Conservation (phyloP, 768 basidiomycete species). For the Trametes elegans region DNA sequence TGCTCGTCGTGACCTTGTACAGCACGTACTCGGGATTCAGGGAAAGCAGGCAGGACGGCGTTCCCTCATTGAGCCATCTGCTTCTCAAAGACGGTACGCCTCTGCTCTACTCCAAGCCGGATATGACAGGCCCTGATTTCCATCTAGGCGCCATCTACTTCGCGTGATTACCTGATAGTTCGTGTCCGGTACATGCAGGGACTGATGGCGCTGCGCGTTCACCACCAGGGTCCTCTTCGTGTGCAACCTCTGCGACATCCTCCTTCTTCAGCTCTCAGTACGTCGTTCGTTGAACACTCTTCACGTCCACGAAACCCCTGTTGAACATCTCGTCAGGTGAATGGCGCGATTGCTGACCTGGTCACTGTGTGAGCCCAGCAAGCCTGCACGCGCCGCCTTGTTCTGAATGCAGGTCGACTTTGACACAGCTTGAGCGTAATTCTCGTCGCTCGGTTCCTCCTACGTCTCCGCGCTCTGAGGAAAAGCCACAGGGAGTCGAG, state of each 20-base stretch:
- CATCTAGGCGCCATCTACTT: not conserved
- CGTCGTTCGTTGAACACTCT: no score
- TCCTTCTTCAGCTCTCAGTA: not conserved
- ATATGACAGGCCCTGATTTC: not conserved
- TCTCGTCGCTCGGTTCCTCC: no score
- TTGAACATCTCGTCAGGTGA: no score
- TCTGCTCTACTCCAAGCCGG: not conserved
- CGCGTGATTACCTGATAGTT: not conserved
- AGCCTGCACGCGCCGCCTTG: no score
- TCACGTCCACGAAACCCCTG: no score
- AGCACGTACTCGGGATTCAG: not conserved
- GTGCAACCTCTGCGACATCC: conserved; percentile 5
- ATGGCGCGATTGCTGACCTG: no score
- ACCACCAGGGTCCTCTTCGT: conserved; percentile 1
- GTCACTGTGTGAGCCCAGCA: no score
- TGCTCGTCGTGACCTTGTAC: not conserved
- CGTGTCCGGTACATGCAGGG: not conserved
- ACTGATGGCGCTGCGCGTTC: no score
- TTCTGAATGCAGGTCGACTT: no score
- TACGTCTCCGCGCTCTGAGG: no score
- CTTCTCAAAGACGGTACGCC: not conserved
- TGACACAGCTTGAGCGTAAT: no score
- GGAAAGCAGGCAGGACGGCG: not conserved
- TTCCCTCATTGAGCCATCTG: not conserved
- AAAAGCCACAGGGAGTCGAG: no score